phyloP scores from a whole-genome alignment of 2,329 filamentous ascomycete genomes.

The Lachnellula willkommii region DNA sequence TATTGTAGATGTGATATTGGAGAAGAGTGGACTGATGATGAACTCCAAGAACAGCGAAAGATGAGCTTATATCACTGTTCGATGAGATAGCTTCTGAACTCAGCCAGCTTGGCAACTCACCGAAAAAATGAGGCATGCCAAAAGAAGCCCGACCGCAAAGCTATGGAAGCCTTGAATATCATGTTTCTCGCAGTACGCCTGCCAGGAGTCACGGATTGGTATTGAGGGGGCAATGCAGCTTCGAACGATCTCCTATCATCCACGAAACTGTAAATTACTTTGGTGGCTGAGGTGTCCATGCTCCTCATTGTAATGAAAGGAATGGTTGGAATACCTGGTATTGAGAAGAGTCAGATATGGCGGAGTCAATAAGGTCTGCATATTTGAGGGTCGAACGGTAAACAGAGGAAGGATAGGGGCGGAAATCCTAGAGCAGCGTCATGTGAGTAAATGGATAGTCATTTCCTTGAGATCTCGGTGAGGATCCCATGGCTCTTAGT shows the following conservation, averaged over 20 bases:
- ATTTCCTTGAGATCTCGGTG: neutral
- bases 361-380: neutral
- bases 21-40: too few relatives aligned
- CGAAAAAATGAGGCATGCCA: too few relatives aligned
- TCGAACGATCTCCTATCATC: neutral
- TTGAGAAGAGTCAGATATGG: neutral
- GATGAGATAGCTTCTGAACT: too few relatives aligned
- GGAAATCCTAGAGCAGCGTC: neutral
- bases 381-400: too few relatives aligned
- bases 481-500: neutral
- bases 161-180: too few relatives aligned
- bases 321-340: neutral
- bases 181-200: neutral
- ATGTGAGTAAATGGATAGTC: neutral
- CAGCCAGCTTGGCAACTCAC: too few relatives aligned
- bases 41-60: too few relatives aligned
- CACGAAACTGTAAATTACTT: neutral
- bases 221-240: neutral
- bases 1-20: too few relatives aligned
- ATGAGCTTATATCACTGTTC: too few relatives aligned
- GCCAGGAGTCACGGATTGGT: neutral
- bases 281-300: neutral
- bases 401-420: neutral
- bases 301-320: neutral
- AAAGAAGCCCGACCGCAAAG: too few relatives aligned